These are phyloP conservation scores for Physcomitrium patens DNA, from an alignment of 225 moss, liverwort and hornwort species.

Conservation along the genomic window DNA sequence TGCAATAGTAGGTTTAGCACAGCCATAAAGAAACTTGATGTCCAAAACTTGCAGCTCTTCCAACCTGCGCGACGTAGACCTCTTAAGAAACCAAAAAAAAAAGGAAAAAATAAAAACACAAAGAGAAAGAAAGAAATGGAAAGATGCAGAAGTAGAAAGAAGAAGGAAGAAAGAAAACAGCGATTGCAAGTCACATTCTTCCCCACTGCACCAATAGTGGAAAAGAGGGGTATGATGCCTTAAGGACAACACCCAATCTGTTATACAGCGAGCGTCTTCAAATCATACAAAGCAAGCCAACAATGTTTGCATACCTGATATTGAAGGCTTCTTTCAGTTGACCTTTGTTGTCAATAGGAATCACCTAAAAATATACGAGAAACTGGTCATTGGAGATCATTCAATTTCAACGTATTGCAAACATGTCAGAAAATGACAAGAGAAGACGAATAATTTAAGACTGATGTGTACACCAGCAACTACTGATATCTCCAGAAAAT, in stretches of 20 bases:
- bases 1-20: constrained; percentile 76
- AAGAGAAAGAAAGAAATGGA: too few species aligned
- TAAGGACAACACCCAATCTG: not conserved
- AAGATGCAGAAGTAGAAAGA: too few species aligned
- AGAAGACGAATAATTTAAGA: not conserved
- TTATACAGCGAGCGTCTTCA: not conserved
- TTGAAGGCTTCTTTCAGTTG: constrained; percentile 91
- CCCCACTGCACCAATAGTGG: not conserved
- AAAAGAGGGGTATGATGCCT: not conserved
- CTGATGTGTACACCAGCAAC: not conserved
- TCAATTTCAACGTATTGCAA: not conserved
- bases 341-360: constrained; percentile 88
- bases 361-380: constrained; percentile 52
- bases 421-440: not conserved
- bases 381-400: constrained; percentile 6
- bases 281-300: not conserved
- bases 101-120: too few species aligned
- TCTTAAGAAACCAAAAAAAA: not conserved
- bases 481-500: not conserved
- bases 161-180: not conserved
- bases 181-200: not conserved
- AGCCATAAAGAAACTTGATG: constrained; percentile 79
- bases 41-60: constrained; percentile 81
- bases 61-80: constrained; percentile 41
- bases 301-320: constrained; percentile 53